Evolutionary conservation across 2,329 filamentous ascomycete species (phyloP).

Genomic region (Apiospora saccharicola): DNA sequence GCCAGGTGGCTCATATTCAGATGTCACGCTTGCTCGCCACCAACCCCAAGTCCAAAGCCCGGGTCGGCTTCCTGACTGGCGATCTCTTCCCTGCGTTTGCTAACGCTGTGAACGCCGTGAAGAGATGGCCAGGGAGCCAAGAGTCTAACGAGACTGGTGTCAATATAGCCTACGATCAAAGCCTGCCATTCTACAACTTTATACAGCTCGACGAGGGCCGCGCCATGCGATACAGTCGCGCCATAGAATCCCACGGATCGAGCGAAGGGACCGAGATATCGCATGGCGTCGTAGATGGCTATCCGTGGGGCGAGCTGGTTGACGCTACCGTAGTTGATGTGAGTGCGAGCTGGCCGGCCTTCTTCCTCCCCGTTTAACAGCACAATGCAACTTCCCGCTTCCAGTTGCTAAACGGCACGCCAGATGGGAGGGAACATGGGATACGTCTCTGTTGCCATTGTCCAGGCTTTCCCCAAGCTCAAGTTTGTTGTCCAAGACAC

Average conservation of each 20-base stretch:
- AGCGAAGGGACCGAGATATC: slow-evolving; percentile 10
- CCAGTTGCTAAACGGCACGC: background rate
- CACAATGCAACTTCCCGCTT: background rate
- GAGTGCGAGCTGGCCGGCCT: background rate
- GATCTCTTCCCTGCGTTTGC: slow-evolving; percentile 13
- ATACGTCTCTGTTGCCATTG: slow-evolving; percentile 28
- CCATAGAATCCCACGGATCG: slow-evolving; percentile 14
- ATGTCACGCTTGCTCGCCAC: background rate
- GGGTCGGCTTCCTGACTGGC: slow-evolving; percentile 16
- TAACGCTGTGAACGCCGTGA: background rate
- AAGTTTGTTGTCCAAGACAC: slow-evolving; percentile 39
- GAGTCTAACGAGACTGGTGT: slow-evolving; percentile 17
- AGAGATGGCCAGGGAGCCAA: slow-evolving; percentile 7
- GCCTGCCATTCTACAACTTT: slow-evolving; percentile 19
- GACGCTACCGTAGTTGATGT: slow-evolving; percentile 21
- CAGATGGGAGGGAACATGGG: slow-evolving; percentile 26
- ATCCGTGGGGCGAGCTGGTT: background rate
- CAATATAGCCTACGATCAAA: slow-evolving; percentile 20
- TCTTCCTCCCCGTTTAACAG: background rate
- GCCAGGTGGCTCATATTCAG: slow-evolving; percentile 2
- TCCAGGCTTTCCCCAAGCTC: slow-evolving; percentile 26
- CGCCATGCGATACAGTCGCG: slow-evolving; percentile 14
- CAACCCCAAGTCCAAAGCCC: slow-evolving; percentile 12
- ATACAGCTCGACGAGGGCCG: slow-evolving; percentile 6
- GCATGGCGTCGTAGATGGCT: slow-evolving; percentile 20